Percentiles rank a stretch among this genome's conserved stretches.
Conservation (phyloP, 2,329 filamentous ascomycete species). For the Geosmithia putterillii region DNA sequence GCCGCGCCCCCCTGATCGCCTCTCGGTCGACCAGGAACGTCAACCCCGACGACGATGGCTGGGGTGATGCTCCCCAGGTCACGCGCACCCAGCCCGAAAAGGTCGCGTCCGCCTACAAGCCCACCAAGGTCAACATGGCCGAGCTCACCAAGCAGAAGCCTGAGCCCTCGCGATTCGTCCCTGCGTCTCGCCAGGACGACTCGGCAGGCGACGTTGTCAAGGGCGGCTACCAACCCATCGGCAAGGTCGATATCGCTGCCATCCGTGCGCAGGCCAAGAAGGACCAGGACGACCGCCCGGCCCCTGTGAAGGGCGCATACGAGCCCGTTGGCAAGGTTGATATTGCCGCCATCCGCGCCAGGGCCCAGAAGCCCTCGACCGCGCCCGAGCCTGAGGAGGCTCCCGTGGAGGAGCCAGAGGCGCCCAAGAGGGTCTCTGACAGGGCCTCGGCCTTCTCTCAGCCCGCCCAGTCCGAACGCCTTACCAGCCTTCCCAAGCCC, state of each 20-base stretch:
- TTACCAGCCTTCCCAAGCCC: conserved; percentile 84
- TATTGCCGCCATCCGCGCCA: conserved; percentile 83
- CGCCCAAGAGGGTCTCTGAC: conserved; percentile 50
- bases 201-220: conserved; percentile 53
- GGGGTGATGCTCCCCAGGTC: conserved; percentile 93
- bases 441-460: conserved; percentile 61
- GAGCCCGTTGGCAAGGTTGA: conserved; percentile 95
- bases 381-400: conserved; percentile 16
- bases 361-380: conserved; percentile 53
- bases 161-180: conserved; percentile 50
- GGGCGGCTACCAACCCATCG: conserved; percentile 84
- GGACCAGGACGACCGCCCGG: conserved; percentile 65
- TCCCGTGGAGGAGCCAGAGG: conserved; percentile 9
- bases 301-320: conserved; percentile 82
- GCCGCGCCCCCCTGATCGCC: conserved; percentile 52
- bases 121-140: conserved; percentile 88
- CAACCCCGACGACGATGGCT: conserved; percentile 72
- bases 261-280: conserved; percentile 65
- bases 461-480: conserved; percentile 53
- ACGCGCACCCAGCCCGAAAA: conserved; percentile 82
- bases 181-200: conserved; percentile 30
- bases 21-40: conserved; percentile 48
- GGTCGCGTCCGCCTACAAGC: conserved; percentile 84
- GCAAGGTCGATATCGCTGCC: conserved; percentile 94
- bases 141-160: conserved; percentile 66